Evolutionary conservation across 805 yeast species (phyloP).

Genomic region (Priceomyces carsonii): DNA sequence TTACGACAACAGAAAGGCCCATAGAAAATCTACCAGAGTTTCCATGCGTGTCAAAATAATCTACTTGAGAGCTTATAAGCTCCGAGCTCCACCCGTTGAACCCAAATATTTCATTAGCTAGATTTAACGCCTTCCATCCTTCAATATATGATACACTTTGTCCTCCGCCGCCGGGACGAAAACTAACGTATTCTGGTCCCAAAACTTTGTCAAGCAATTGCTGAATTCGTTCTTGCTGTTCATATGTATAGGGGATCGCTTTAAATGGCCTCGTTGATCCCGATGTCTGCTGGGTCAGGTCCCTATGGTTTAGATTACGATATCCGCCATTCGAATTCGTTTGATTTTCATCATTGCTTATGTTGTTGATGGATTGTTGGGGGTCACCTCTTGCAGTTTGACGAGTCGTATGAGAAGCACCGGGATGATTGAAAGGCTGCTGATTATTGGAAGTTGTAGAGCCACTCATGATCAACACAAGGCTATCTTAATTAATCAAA

Average conservation of each 20-base stretch:
- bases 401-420: too few relatives aligned
- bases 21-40: constrained; percentile 54
- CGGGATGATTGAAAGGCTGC: too few relatives aligned
- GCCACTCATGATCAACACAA: too few relatives aligned
- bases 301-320: too few relatives aligned
- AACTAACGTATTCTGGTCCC: constrained; percentile 79
- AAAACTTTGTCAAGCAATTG: constrained; percentile 38
- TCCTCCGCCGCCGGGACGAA: constrained; percentile 75
- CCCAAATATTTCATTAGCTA: constrained; percentile 82
- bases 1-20: constrained; percentile 70
- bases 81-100: constrained; percentile 84
- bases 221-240: constrained; percentile 38
- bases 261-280: constrained; percentile 10
- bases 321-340: too few relatives aligned
- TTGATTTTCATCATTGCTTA: too few relatives aligned
- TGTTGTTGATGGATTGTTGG: too few relatives aligned
- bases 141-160: constrained; percentile 70
- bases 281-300: too few relatives aligned
- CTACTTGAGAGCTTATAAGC: constrained; percentile 62
- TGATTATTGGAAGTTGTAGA: too few relatives aligned
- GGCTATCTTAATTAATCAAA: too few relatives aligned
- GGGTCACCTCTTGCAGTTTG: too few relatives aligned
- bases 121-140: constrained; percentile 80
- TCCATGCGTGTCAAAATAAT: constrained; percentile 65
- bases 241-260: constrained; percentile 30